A percentile compares a stretch with the other conserved stretches of the same genome.
Evolutionary conservation across 2,329 filamentous ascomycete genomes (phyloP).

Genomic region (Ophiostoma himal-ulmi): DNA sequence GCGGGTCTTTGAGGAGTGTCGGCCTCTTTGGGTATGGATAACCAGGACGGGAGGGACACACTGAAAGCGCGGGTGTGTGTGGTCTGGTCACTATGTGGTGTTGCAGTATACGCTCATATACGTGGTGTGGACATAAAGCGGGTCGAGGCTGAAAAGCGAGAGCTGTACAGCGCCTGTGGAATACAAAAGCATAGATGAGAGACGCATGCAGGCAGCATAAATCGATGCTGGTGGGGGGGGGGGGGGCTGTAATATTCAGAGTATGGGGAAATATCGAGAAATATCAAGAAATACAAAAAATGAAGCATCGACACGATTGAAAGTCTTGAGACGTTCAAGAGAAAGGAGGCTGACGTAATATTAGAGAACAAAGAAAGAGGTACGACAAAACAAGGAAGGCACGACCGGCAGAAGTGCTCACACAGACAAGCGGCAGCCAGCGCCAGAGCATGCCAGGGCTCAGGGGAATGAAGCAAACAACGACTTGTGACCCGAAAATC

Average conservation of each 20-base stretch:
- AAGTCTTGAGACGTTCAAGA: background rate
- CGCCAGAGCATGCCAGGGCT: background rate
- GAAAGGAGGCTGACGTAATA: slow-evolving; percentile 1
- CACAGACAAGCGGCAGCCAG: background rate
- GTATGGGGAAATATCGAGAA: no score
- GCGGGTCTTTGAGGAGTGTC: background rate
- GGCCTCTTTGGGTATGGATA: slow-evolving; percentile 20
- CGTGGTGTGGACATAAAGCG: slow-evolving; percentile 21
- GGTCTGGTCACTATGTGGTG: background rate
- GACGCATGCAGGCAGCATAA: background rate
- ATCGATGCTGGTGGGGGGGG: background rate
- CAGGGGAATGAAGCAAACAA: background rate
- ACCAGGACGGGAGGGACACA: slow-evolving; percentile 12
- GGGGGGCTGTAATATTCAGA: background rate
- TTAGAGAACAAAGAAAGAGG: background rate
- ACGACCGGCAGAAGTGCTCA: slow-evolving; percentile 1
- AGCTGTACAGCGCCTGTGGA: background rate
- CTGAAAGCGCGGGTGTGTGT: background rate
- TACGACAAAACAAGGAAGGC: background rate
- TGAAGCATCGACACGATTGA: background rate
- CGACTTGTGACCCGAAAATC: background rate
- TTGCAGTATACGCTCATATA: background rate
- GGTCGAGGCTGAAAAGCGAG: slow-evolving; percentile 23
- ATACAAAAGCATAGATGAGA: background rate
- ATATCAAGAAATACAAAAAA: background rate